Conservation (phyloP, 768 basidiomycete species). For the Mrakia blollopis region DNA sequence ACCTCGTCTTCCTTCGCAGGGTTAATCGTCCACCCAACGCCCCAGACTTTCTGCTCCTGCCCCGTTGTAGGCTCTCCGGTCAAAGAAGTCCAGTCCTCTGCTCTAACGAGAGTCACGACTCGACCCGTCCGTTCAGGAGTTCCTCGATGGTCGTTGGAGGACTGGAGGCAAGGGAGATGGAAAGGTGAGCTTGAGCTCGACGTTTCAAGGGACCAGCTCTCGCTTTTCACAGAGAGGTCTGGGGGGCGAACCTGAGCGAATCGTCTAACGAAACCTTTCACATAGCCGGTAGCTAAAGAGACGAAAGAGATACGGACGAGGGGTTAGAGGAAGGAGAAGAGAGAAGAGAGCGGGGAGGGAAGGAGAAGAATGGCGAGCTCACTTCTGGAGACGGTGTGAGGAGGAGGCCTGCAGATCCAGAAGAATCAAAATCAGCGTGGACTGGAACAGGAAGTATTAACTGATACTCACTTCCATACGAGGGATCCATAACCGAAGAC, state of each 20-base stretch:
- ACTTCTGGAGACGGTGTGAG: slow-evolving; percentile 17
- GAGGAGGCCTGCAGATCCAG: background rate
- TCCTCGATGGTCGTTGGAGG: slow-evolving; percentile 27
- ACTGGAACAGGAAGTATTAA: background rate
- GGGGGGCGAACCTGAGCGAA: slow-evolving; percentile 14
- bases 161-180: background rate
- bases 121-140: slow-evolving; percentile 56
- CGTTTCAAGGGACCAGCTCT: background rate
- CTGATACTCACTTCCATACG: slow-evolving; percentile 10
- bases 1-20: slow-evolving; percentile 68
- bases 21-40: slow-evolving; percentile 83
- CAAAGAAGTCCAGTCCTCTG: slow-evolving; percentile 77
- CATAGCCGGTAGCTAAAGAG: slow-evolving; percentile 7
- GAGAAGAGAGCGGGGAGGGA: background rate
- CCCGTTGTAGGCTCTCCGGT: slow-evolving; percentile 51
- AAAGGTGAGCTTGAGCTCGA: background rate
- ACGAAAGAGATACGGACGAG: background rate
- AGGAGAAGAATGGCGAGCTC: slow-evolving; percentile 7
- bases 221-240: no score
- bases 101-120: slow-evolving; percentile 83
- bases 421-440: background rate
- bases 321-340: background rate
- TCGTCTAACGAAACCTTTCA: slow-evolving; percentile 22
- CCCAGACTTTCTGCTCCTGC: slow-evolving; percentile 70
- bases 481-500: slow-evolving; percentile 25